Base-by-base conservation (phyloP, 305 asterid genomes). In the Fraxinus latifolia region DNA sequence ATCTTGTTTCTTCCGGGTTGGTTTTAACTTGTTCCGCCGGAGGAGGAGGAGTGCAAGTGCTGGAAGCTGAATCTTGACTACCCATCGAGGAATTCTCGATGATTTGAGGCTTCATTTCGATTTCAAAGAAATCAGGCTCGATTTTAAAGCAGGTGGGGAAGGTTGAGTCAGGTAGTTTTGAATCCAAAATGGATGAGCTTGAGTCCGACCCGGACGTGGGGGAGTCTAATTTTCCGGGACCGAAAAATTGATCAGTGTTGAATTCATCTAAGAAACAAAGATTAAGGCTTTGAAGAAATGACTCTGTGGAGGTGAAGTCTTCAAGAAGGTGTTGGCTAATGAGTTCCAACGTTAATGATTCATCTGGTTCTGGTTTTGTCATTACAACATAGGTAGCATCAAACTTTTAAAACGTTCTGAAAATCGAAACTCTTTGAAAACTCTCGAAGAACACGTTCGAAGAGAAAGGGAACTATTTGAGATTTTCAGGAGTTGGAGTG, bases 181-280 rank as follows among this genome's bases (percentile, higher is more conserved):
- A 72, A 42, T 60, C 77, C 9, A 82, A 80, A 3, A 42, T 1
- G 77, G 84, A 60, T 3, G 76, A 80, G 78, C 44, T 23, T 1
- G 85, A 77, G 15, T 85, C 89, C 81, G 87, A 89, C 34, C 84
- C 84, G 82, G 90, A 83, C 11, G 83, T 78, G 27, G 84, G 87
- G 34, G 86, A 78, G 34, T 80, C 77, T 72, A 23, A 25, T 50
- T 62, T 39, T 2, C 15, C 68, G 32, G 77, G 65, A 32, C 82
- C 5, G 79, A 68, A 70, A 71, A 78, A 15, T 55, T 77, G 78
- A 32, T 62, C 70, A 2, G 47, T 76, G 39, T 23, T 14, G n/a
- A 3, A 37, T 15, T 5, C 65, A 14, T 84, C 84, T 0, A 80
- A 60, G 77, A 85, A 85, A 77, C 82, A 83, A 5, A 81, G 82